Conservation (phyloP, 257 asterid genomes). For the Schizonepeta tenuifolia region DNA sequence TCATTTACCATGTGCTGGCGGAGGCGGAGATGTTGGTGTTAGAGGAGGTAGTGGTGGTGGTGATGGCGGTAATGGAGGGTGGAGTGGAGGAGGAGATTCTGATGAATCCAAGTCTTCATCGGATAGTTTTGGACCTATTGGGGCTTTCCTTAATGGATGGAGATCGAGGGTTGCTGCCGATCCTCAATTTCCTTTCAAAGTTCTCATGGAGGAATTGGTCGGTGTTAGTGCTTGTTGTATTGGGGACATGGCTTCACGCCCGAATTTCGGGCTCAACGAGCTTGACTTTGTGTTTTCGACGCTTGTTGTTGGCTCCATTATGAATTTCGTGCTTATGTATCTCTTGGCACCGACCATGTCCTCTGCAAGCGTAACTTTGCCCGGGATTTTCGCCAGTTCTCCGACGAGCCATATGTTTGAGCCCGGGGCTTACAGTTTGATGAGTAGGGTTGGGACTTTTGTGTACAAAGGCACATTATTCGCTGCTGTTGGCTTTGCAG, state of each 20-base stretch:
- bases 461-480: slow-evolving; percentile 78
- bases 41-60: slow-evolving; percentile 46
- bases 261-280: slow-evolving; percentile 90
- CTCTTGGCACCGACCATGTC: slow-evolving; percentile 80
- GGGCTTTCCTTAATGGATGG: slow-evolving; percentile 83
- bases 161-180: slow-evolving; percentile 90
- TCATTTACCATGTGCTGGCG: slow-evolving; percentile 38
- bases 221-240: slow-evolving; percentile 83
- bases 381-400: slow-evolving; percentile 67
- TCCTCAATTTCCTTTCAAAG: slow-evolving; percentile 91
- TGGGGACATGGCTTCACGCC: slow-evolving; percentile 96
- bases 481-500: slow-evolving; percentile 81
- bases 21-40: slow-evolving; percentile 43
- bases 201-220: slow-evolving; percentile 89
- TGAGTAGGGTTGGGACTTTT: slow-evolving; percentile 71
- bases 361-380: slow-evolving; percentile 51
- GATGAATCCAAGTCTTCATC: slow-evolving; percentile 46
- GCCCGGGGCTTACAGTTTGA: slow-evolving; percentile 62
- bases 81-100: slow-evolving; percentile 53
- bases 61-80: slow-evolving; percentile 40
- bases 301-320: slow-evolving; percentile 77
- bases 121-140: slow-evolving; percentile 71
- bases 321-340: slow-evolving; percentile 87
- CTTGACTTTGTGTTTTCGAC: slow-evolving; percentile 92
- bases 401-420: slow-evolving; percentile 93